These are phyloP conservation scores for Pleurotus eryngii DNA, from an alignment of 768 basidiomycete species.

Conservation along the genomic window DNA sequence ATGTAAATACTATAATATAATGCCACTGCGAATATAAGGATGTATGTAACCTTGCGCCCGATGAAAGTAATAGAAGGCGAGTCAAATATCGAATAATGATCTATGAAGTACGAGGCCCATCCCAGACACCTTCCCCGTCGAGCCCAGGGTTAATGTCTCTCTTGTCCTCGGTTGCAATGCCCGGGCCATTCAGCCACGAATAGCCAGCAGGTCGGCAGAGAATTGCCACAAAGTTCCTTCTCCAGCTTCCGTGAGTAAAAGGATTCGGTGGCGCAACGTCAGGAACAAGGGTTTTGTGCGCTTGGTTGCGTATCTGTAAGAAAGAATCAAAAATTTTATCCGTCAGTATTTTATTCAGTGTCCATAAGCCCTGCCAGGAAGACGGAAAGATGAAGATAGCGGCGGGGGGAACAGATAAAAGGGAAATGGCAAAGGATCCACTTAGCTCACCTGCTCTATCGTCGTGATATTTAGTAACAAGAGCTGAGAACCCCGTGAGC, in stretches of 20 bases:
- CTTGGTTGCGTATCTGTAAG: constrained; percentile 77
- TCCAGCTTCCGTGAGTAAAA: constrained; percentile 78
- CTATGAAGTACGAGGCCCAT: neutral
- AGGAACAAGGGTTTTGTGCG: constrained; percentile 66
- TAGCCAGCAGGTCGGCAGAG: constrained; percentile 78
- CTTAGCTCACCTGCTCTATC: constrained; percentile 79
- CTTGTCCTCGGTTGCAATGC: constrained; percentile 64
- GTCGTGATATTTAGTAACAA: constrained; percentile 87
- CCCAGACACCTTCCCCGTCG: constrained; percentile 17
- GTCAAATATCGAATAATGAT: too few relatives aligned
- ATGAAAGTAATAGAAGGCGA: too few relatives aligned
- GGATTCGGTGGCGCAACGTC: constrained; percentile 76
- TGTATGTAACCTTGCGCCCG: too few relatives aligned
- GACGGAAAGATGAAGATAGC: neutral
- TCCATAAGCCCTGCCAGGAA: constrained; percentile 6
- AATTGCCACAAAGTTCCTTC: constrained; percentile 69
- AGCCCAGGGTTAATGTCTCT: constrained; percentile 72
- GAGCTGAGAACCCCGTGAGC: constrained; percentile 33
- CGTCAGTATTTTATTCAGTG: neutral
- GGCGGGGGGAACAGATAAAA: too few relatives aligned
- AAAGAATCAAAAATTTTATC: constrained; percentile 3
- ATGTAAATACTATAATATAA: neutral
- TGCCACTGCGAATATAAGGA: too few relatives aligned
- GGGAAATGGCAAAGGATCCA: neutral
- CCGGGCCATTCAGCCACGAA: constrained; percentile 73